These are phyloP conservation scores for Acer saccharum DNA, from an alignment of 345 rosid genomes.

Conservation along the genomic window DNA sequence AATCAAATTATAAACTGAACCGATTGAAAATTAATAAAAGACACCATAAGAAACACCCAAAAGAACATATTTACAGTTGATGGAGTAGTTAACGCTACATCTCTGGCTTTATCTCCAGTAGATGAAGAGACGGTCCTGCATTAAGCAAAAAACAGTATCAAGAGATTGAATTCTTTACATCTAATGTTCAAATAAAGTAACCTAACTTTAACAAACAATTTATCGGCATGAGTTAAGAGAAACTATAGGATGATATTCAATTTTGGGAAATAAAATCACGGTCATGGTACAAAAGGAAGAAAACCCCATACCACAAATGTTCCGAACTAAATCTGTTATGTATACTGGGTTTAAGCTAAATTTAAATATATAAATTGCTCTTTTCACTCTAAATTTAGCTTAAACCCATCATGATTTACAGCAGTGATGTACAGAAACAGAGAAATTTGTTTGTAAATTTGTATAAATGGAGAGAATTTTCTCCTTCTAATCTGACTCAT, in stretches of 20 bases:
- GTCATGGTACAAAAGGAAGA: background rate
- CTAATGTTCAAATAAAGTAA: background rate
- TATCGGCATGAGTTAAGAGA: background rate
- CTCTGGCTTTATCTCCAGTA: slow-evolving; percentile 9
- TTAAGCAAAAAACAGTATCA: background rate
- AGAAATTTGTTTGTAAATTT: background rate
- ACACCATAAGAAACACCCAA: background rate
- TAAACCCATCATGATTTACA: no score
- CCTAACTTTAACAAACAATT: background rate
- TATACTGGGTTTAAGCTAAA: no score
- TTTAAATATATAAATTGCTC: no score
- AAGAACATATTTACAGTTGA: slow-evolving; percentile 5
- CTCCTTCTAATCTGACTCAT: background rate
- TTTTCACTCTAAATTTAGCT: no score
- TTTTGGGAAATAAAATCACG: background rate
- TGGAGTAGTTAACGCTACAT: slow-evolving; percentile 10
- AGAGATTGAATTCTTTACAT: background rate
- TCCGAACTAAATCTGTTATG: no score
- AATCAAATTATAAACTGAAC: background rate
- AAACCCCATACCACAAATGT: background rate
- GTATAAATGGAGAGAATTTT: background rate
- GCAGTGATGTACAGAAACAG: background rate
- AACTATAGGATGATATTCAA: background rate
- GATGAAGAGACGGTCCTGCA: slow-evolving; percentile 21
- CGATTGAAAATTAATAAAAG: background rate